Evolutionary conservation across 2,329 filamentous ascomycete genomes (phyloP).

Genomic region (Cladophialophora chaetospira): DNA sequence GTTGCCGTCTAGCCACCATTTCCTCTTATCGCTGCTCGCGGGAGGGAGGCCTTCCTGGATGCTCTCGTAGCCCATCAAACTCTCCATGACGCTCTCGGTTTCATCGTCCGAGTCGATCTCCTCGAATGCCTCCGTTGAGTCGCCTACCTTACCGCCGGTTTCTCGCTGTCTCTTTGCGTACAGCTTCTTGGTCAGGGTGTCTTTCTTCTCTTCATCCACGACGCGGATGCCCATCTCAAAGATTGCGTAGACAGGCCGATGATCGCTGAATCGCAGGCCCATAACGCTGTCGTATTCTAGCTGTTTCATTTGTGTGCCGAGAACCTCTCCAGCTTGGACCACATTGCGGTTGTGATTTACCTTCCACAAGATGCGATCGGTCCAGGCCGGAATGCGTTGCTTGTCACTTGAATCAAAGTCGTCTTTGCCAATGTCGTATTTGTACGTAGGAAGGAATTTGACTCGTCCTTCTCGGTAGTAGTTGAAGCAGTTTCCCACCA

Average conservation of each 20-base stretch:
- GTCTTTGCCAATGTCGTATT: constrained; percentile 87
- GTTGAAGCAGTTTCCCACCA: constrained; percentile 82
- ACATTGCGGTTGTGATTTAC: constrained; percentile 28
- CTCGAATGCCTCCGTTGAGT: constrained; percentile 62
- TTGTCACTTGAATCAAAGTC: constrained; percentile 93
- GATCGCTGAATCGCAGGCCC: constrained; percentile 85
- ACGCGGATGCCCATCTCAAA: constrained; percentile 84
- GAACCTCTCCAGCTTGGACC: constrained; percentile 23
- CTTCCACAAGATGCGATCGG: constrained; percentile 86
- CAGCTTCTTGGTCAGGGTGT: constrained; percentile 70
- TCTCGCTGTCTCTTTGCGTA: constrained; percentile 65
- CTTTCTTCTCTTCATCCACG: constrained; percentile 72
- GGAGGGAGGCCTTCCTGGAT: constrained; percentile 74
- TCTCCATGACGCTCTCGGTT: constrained; percentile 60
- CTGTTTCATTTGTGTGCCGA: constrained; percentile 76
- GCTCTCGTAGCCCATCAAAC: constrained; percentile 76
- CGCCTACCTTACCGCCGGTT: constrained; percentile 64
- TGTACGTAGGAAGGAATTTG: constrained; percentile 90
- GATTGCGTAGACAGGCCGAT: constrained; percentile 88
- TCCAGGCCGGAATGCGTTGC: constrained; percentile 93
- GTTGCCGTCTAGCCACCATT: constrained; percentile 68
- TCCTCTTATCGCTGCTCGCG: constrained; percentile 62
- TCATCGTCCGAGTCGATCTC: constrained; percentile 42
- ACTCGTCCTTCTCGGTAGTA: constrained; percentile 91
- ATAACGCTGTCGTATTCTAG: constrained; percentile 81